Evolutionary conservation across 2,329 filamentous ascomycete species (phyloP), one percentile per base, ranked within the genome.

Genomic region (Ascochyta fabae): DNA sequence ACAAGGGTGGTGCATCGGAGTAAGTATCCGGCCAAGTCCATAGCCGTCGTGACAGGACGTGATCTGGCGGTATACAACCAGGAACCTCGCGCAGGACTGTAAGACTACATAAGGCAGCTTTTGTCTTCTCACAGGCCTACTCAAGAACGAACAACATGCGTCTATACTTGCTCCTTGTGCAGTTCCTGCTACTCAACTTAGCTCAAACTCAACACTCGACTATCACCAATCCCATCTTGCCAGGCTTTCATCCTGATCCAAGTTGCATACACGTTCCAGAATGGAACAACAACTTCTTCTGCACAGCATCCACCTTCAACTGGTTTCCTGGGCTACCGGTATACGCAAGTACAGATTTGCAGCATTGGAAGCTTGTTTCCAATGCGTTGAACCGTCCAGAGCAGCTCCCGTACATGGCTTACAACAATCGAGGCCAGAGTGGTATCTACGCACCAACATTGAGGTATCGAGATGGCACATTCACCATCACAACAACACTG

Each of bases 161-260:
- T 16, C n/a, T n/a, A 31, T n/a, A 10, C 27, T 31, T 33, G 9
- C 12, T 23, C 3, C 16, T 33, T 22, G 3, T 33, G 29, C 26
- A 23, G 12, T 22, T 6, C 12, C 16, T 39, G 19, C 13, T 24
- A 5, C 27, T 31, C 9, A 33, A 13, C 8, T 6, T 31, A 6
- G 41, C 6, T 35, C 19, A 34, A n/a, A 31, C 31, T 10, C 29
- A 34, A 19, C 42, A 45, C 5, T 34, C 29, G n/a, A 48, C 43
- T 2, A 51, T 46, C 27, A 52, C 38, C 24, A 82, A 82, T 60
- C 80, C 79, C 1, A 77, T 81, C 24, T 60, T 82, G 3, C 76
- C 80, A 4, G 80, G 79, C 12, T 82, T 77, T 48, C 72, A 79
- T 46, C 76, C 79, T 0, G 79, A 81, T 56, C 79, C 79, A 1